phyloP scores from a whole-genome alignment of 768 basidiomycete genomes.

The Boletus sensibilis region DNA sequence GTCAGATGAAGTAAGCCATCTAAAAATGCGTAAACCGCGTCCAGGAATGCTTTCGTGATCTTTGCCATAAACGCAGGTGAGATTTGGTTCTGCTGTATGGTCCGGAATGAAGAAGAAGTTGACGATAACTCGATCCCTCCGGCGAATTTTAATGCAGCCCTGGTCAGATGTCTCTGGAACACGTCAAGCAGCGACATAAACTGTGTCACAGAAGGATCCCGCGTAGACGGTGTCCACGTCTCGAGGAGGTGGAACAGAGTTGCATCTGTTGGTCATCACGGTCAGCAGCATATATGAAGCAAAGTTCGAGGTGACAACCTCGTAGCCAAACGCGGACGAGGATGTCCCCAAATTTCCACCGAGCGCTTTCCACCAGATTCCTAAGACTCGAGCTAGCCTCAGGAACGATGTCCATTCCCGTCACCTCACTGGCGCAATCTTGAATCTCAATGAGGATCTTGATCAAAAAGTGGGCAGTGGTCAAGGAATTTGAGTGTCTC shows the following conservation, averaged over 20 bases:
- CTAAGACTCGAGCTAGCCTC: conserved; percentile 70
- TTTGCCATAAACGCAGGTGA: conserved; percentile 64
- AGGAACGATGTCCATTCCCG: conserved; percentile 74
- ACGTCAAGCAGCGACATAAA: conserved; percentile 76
- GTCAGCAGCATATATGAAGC: conserved; percentile 1
- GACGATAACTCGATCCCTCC: conserved; percentile 64
- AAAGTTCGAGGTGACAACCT: conserved; percentile 48
- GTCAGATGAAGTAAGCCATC: conserved; percentile 84
- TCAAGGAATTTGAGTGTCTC: conserved; percentile 73
- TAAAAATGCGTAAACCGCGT: conserved; percentile 79
- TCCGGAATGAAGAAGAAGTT: conserved; percentile 47
- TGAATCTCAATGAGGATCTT: conserved; percentile 82
- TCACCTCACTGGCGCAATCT: conserved; percentile 81
- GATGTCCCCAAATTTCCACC: conserved; percentile 87
- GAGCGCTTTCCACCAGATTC: conserved; percentile 72
- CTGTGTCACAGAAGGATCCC: conserved; percentile 63
- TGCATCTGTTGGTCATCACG: conserved; percentile 57
- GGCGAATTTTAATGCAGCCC: conserved; percentile 75
- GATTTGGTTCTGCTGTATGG: conserved; percentile 59
- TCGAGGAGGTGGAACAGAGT: conserved; percentile 81
- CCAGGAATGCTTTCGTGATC: conserved; percentile 83
- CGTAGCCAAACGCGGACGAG: conserved; percentile 77
- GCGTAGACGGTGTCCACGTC: conserved; percentile 70
- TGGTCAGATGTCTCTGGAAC: conserved; percentile 78
- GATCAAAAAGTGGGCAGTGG: conserved; percentile 75